These are phyloP conservation scores for Marchantia paleacea DNA, from an alignment of 225 moss, liverwort and hornwort genomes.

Conservation along the genomic window DNA sequence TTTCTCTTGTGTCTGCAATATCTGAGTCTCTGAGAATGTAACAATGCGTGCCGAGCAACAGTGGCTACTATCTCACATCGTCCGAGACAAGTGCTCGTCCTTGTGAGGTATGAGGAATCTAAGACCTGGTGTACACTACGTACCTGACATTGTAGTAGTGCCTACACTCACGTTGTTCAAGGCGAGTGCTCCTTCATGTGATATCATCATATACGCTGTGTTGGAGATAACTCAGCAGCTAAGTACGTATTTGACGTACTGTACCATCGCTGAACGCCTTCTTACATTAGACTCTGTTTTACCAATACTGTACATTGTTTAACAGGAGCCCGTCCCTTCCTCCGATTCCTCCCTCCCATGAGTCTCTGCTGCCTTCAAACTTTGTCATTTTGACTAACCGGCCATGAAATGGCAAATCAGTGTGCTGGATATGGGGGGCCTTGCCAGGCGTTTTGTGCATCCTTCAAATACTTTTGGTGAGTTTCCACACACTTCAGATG, in stretches of 20 bases:
- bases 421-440: no score
- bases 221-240: no score
- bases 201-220: not conserved
- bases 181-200: not conserved
- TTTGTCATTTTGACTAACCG: no score
- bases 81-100: not conserved
- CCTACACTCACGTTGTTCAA: not conserved
- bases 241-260: not conserved
- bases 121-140: not conserved
- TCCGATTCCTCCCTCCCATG: no score
- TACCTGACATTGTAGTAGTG: not conserved
- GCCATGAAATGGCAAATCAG: no score
- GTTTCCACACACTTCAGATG: no score
- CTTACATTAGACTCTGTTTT: not conserved
- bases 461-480: no score
- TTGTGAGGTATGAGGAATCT: not conserved
- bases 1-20: not conserved
- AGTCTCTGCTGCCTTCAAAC: no score
- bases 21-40: not conserved
- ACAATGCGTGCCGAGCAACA: not conserved
- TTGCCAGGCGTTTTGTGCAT: no score
- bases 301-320: no score
- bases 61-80: not conserved
- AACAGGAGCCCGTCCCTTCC: no score
- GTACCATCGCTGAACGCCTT: not conserved